A percentile compares a stretch with the other conserved stretches of the same genome.
Evolutionary conservation across 768 basidiomycete genomes (phyloP).

Genomic region (Boletus rufocinnamomeus): DNA sequence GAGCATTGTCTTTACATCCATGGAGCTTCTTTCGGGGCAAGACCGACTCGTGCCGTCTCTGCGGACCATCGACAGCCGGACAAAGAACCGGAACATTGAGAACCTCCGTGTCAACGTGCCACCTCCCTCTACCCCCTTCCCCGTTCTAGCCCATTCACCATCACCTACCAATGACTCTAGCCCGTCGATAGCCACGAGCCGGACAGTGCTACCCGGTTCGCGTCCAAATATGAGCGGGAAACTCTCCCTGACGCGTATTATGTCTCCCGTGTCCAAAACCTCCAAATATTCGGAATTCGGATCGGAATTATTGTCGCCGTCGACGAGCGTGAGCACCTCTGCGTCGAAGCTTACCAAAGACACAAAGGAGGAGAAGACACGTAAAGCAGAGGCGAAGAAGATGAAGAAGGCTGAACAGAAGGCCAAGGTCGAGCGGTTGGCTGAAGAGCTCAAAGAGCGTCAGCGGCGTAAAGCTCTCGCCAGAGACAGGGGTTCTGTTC

Average conservation of each 20-base stretch:
- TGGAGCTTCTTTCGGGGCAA: constrained; percentile 13
- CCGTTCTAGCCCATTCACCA: constrained; percentile 21
- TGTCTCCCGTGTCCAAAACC: constrained; percentile 26
- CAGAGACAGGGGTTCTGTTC: constrained; percentile 34
- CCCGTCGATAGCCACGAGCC: constrained; percentile 1
- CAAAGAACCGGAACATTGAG: constrained; percentile 33
- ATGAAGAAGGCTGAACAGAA: constrained; percentile 45
- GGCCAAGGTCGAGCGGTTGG: constrained; percentile 43
- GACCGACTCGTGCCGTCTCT: constrained; percentile 24
- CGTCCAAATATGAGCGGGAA: constrained; percentile 19
- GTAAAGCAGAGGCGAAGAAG: constrained; percentile 45
- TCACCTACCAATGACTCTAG: constrained; percentile 13
- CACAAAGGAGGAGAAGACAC: constrained; percentile 43
- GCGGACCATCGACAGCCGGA: constrained; percentile 9
- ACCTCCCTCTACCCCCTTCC: constrained; percentile 17
- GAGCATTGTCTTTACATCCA: constrained; percentile 27
- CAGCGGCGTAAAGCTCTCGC: constrained; percentile 34
- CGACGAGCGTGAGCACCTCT: constrained; percentile 21
- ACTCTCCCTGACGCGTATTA: constrained; percentile 31
- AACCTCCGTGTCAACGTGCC: constrained; percentile 34
- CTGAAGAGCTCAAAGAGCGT: constrained; percentile 46
- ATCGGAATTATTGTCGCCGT: constrained; percentile 12
- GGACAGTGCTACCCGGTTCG: not conserved
- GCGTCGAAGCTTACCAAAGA: constrained; percentile 22
- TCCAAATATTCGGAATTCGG: constrained; percentile 7